Conservation (phyloP, 1,284 basidiomycete genomes). For the Mycena citricolor region DNA sequence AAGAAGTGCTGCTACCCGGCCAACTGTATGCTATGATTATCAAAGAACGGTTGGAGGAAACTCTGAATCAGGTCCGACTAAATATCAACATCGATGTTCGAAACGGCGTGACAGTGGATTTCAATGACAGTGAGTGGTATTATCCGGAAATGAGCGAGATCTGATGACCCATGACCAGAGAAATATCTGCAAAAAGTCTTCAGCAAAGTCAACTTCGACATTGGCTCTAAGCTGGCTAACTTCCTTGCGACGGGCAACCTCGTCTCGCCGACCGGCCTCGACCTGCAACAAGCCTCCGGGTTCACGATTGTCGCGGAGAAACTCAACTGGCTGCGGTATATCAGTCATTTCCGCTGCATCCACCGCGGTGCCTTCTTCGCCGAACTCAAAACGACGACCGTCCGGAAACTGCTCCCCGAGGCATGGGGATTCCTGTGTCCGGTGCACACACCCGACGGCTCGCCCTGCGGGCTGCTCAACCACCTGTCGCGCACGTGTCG, state of each 20-base stretch:
- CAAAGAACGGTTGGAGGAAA: slow-evolving; percentile 96
- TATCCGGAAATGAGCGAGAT: too few relatives aligned
- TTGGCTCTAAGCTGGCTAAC: slow-evolving; percentile 87
- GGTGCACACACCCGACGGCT: slow-evolving; percentile 98
- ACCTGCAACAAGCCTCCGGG: slow-evolving; percentile 95
- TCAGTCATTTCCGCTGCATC: slow-evolving; percentile 97
- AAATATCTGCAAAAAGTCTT: slow-evolving; percentile 83
- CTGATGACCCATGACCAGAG: slow-evolving; percentile 57
- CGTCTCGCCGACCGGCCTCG: slow-evolving; percentile 92
- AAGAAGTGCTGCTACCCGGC: slow-evolving; percentile 96
- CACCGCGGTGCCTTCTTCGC: slow-evolving; percentile 99
- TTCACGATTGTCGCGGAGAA: slow-evolving; percentile 99
- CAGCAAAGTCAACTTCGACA: slow-evolving; percentile 85
- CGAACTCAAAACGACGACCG: slow-evolving; percentile 97
- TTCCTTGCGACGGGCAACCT: slow-evolving; percentile 99
- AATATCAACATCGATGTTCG: slow-evolving; percentile 80
- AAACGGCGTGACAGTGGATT: slow-evolving; percentile 76
- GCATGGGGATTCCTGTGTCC: slow-evolving; percentile 99
- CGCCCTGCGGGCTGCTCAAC: slow-evolving; percentile 97
- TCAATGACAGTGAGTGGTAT: slow-evolving; percentile 72
- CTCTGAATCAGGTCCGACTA: slow-evolving; percentile 72
- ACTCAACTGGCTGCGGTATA: slow-evolving; percentile 98
- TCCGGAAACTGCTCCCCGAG: slow-evolving; percentile 96
- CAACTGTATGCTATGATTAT: slow-evolving; percentile 96
- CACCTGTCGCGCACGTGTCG: slow-evolving; percentile 95